Percentiles rank a stretch among this genome's conserved stretches.
These are phyloP conservation scores for Fraxinus cuspidata DNA, from an alignment of 257 asterid genomes.

Conservation along the genomic window DNA sequence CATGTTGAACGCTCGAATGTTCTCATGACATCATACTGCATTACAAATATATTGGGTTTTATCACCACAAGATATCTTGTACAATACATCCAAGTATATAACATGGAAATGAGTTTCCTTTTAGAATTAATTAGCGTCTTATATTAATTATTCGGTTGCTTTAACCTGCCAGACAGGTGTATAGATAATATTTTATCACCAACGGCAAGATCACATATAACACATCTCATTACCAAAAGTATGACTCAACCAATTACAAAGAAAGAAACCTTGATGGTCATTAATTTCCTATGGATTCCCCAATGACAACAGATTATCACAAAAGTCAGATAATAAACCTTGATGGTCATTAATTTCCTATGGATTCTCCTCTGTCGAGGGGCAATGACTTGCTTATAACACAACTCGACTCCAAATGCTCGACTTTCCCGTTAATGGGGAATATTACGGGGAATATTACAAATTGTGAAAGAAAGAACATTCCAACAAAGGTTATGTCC, in stretches of 20 bases:
- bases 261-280: too few relatives aligned
- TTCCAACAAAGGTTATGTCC: neutral
- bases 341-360: neutral
- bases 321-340: neutral
- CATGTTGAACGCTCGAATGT: neutral
- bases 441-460: neutral
- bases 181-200: neutral
- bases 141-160: neutral
- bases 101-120: neutral
- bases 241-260: neutral
- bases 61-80: neutral
- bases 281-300: too few relatives aligned
- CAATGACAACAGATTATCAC: neutral
- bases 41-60: neutral
- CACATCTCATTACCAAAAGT: neutral
- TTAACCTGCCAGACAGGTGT: neutral
- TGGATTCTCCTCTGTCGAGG: neutral
- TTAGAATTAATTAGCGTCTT: neutral
- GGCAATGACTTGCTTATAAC: neutral
- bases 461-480: neutral
- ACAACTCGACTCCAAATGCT: neutral
- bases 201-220: neutral
- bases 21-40: slow-evolving; percentile 3
- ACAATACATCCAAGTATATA: neutral
- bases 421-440: neutral